Base-by-base conservation (phyloP, 2,329 filamentous ascomycete genomes). In the Scedosporium apiospermum region DNA sequence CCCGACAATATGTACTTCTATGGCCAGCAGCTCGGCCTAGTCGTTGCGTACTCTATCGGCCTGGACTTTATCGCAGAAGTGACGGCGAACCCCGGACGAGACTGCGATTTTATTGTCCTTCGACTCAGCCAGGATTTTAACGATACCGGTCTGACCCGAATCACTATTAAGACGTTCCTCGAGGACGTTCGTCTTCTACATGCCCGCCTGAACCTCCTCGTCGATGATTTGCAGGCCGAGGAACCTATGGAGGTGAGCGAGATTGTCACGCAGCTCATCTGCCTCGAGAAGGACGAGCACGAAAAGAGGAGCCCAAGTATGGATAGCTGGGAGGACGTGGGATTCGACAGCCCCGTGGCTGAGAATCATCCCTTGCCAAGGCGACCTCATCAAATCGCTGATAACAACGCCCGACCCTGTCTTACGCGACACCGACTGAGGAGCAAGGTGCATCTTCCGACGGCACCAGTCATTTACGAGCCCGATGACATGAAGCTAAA, bases 1-100 rank as follows among this genome's bases (percentile, higher is more conserved):
- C 82, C 88, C 0, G 87, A 88, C 65, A 89, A 93, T 66, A 87
- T 99, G 72, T 98, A 96, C 74, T 98, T 99, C 71, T 99, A 97
- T 75, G 96, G 93, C 68, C 90, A 98, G 70, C 90, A 97, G 71
- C 87, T 97, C 72, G 95, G 95, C 5, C 82, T 99, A 5, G 89
- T 98, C 0, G 81, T 96, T 42, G 90, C 93, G 1, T 93, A 92
- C 60, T 85, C 85, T 16, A 85, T 96, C 60, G 86, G 82, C 62
- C 80, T 99, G 63, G 83, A 87, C 62, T 86, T 83, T 58, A 91
- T 99, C 63, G 86, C 86, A 7, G 95, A 98, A 74, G 91, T 98
- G 51, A 97, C 91, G 26, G 90, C 90, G 44, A 91, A 91, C 1
- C 88, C 91, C 12, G 95, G 95, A 21, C 88, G 88, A 71, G 92